Conservation (phyloP, 805 yeast species). For the Jamesozyma piceae region DNA sequence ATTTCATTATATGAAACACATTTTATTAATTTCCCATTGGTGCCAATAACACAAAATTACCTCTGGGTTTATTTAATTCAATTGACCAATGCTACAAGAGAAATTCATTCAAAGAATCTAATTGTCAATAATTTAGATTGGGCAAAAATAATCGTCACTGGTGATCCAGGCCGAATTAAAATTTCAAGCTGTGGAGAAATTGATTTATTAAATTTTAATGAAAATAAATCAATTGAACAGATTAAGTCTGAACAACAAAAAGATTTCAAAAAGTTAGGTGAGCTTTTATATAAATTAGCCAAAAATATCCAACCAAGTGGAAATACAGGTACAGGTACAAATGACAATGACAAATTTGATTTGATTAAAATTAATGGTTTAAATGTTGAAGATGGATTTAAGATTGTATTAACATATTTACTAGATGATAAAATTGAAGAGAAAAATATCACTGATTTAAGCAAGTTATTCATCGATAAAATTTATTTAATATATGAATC, state of each 20-base stretch:
- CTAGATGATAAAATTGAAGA: conserved; percentile 20
- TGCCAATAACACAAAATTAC: conserved; percentile 45
- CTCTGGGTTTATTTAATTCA: conserved; percentile 76
- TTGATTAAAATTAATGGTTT: conserved; percentile 6
- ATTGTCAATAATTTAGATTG: conserved; percentile 48
- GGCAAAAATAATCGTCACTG: conserved; percentile 64
- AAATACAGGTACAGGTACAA: conserved; percentile 1
- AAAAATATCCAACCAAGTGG: conserved; percentile 6
- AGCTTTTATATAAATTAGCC: conserved; percentile 32
- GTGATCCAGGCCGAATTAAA: conserved; percentile 56
- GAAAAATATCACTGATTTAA: conserved; percentile 29
- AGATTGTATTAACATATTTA: conserved; percentile 35
- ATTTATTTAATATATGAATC: conserved; percentile 32
- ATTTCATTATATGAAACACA: conserved; percentile 63
- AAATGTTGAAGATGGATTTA: conserved; percentile 38
- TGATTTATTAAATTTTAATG: conserved; percentile 49
- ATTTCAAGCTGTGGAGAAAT: conserved; percentile 61
- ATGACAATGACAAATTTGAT: conserved; percentile 5
- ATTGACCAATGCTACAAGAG: conserved; percentile 56
- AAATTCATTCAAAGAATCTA: conserved; percentile 56
- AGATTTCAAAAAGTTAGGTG: conserved; percentile 56
- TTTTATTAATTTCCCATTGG: conserved; percentile 32
- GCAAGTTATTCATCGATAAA: conserved; percentile 35
- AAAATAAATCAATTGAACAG: conserved; percentile 10
- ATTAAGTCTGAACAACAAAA: conserved; percentile 34